A percentile compares a stretch with the other conserved stretches of the same genome.
Conservation (phyloP, 192 early-diverging fungal species). For the Podila clonocystis region DNA sequence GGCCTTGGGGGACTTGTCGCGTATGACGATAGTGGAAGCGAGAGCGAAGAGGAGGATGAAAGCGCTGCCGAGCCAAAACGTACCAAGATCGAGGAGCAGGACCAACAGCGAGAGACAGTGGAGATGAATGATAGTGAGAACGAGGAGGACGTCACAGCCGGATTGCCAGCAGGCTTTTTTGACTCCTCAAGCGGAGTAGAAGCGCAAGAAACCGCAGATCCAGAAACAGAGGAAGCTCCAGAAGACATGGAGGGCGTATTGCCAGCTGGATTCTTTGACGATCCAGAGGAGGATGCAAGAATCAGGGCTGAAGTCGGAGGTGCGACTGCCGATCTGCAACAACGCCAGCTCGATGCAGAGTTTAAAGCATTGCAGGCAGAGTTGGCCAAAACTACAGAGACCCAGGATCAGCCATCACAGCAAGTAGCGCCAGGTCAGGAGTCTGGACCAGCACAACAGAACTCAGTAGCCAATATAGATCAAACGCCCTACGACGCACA, state of each 20-base stretch:
- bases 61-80: constrained; percentile 29
- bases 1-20: constrained; percentile 36
- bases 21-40: constrained; percentile 40
- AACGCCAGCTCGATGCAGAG: constrained; percentile 41
- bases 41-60: constrained; percentile 36
- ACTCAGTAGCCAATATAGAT: not conserved
- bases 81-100: constrained; percentile 18
- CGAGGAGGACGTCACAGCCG: constrained; percentile 45
- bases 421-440: not conserved
- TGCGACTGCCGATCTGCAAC: constrained; percentile 38
- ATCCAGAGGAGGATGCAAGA: constrained; percentile 57
- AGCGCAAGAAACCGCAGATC: not conserved
- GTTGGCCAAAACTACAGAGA: constrained; percentile 32
- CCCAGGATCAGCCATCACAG: constrained; percentile 28
- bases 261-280: constrained; percentile 67
- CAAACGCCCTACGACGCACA: constrained; percentile 27
- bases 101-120: constrained; percentile 8
- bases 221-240: not conserved
- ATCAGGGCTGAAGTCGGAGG: constrained; percentile 47
- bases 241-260: constrained; percentile 43
- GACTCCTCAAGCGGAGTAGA: constrained; percentile 19
- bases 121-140: constrained; percentile 36
- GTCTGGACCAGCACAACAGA: not conserved
- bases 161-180: constrained; percentile 58
- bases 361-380: constrained; percentile 38